A percentile compares a stretch with the other conserved stretches of the same genome.
Conservation (phyloP, 345 rosid genomes). For the Bruguiera sexangula region DNA sequence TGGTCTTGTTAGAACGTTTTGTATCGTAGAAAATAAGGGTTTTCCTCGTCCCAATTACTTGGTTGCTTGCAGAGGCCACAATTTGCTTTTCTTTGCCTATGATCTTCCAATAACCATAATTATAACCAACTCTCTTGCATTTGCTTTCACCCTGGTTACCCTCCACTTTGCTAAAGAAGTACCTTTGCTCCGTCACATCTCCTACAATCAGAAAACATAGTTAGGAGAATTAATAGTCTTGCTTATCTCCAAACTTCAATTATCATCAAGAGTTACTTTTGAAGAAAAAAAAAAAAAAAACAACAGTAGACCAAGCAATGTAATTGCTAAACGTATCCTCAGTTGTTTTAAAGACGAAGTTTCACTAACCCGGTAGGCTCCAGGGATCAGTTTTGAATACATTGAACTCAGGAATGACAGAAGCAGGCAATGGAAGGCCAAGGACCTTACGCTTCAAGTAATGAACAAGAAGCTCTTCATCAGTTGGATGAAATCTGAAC, state of each 20-base stretch:
- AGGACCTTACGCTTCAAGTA: conserved; percentile 62
- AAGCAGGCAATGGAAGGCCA: conserved; percentile 63
- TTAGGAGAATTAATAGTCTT: conserved; percentile 5
- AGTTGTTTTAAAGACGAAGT: background rate
- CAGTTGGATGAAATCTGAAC: conserved; percentile 77
- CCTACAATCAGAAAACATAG: conserved; percentile 36
- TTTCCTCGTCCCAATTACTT: conserved; percentile 48
- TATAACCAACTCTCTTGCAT: conserved; percentile 32
- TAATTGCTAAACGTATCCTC: background rate
- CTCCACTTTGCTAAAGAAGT: conserved; percentile 53
- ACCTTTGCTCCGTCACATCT: conserved; percentile 61
- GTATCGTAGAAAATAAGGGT: conserved; percentile 47
- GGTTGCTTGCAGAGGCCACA: conserved; percentile 33
- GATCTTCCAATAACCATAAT: conserved; percentile 73
- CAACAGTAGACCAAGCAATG: too few relatives aligned
- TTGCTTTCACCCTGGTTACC: conserved; percentile 23
- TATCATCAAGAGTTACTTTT: background rate
- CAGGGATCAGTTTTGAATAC: conserved; percentile 63
- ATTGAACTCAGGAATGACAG: conserved; percentile 69
- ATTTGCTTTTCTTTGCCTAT: conserved; percentile 51
- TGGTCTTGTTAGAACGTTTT: conserved; percentile 26
- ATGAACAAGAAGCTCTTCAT: conserved; percentile 80
- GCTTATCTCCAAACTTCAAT: background rate
- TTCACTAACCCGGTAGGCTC: conserved; percentile 56
- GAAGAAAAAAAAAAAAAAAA: background rate